Base-by-base conservation (phyloP, 768 basidiomycete species). In the Leucogyrophana mollusca region DNA sequence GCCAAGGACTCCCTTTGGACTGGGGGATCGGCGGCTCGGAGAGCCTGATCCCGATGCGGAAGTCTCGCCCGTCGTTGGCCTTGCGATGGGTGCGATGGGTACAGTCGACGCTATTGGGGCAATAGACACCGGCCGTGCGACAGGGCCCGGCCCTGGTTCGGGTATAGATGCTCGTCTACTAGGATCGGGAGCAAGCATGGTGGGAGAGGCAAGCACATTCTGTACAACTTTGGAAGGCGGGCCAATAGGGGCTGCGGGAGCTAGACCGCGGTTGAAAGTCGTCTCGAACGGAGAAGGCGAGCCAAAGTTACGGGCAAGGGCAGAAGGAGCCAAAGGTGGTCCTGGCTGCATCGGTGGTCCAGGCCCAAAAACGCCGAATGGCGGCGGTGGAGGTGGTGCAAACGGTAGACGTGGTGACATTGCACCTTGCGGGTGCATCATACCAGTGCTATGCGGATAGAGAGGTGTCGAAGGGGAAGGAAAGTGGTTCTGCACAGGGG, bases 11-110 rank as follows among this genome's bases (percentile, higher is more conserved):
- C 82, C 81, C 58, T 89, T 90, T 8, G 77, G 77, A 49, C 76
- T 77, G 4, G 77, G 74, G 27, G 77, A 75, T 9, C 75, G 71
- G 36, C 72, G 68, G 14, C 65, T 66, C 9, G 78, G 76, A 1
- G 85, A 87, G 3, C 80, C 82, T 9, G 83, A 82, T 2, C 79
- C 80, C 1, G 85, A 82, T 7, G 77, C 67, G 3, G 69, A 61
- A 2, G 69, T 53, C 13, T 72, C 66, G n/a, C 69, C 75, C 45
- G 61, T 68, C 47, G 51, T 59, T 49, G 53, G 67, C 47, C 53
- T 68, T 4, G 85, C 87, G 40, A 90, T 86, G 22, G 85, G 85
- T 4, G 69, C 70, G 43, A 86, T 83, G n/a, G 87, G 86, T 13
- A 82, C 79, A 24, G 77, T 73, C 4, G 83, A 68, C 8, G 41